Evolutionary conservation across 176 grass and related monocot species (phyloP).

Genomic region (Lolium multiflorum): DNA sequence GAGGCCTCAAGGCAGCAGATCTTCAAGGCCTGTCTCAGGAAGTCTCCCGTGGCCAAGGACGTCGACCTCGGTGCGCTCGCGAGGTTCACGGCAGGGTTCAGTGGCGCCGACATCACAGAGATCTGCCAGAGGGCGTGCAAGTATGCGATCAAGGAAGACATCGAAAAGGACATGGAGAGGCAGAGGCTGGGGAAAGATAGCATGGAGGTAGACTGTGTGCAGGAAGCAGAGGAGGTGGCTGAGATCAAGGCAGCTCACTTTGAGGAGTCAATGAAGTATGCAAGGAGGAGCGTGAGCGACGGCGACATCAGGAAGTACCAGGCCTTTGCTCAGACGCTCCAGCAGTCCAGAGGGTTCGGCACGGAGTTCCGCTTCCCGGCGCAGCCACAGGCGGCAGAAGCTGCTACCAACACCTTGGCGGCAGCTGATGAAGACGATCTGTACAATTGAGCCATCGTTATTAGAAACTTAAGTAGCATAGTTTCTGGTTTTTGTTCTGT

Average conservation of each 20-base stretch:
- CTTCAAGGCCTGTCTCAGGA: too few relatives aligned
- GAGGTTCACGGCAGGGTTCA: too few relatives aligned
- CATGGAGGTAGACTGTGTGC: constrained; percentile 43
- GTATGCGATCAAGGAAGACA: too few relatives aligned
- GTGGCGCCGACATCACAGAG: too few relatives aligned
- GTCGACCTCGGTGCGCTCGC: too few relatives aligned
- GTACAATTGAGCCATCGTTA: constrained; percentile 46
- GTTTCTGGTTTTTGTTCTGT: too few relatives aligned
- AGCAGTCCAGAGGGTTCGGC: constrained; percentile 67
- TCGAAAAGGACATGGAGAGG: neutral
- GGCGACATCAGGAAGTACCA: neutral
- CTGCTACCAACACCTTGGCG: neutral
- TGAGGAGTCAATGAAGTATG: constrained; percentile 66
- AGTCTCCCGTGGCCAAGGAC: too few relatives aligned
- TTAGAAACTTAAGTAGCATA: too few relatives aligned
- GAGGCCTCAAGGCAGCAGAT: too few relatives aligned
- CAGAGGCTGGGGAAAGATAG: neutral
- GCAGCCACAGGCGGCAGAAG: constrained; percentile 27
- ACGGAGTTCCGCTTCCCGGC: constrained; percentile 58
- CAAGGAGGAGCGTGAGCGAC: constrained; percentile 53
- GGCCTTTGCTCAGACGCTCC: constrained; percentile 51
- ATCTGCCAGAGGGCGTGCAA: too few relatives aligned
- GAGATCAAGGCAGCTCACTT: constrained; percentile 62
- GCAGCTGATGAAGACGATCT: constrained; percentile 56
- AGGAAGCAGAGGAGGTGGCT: constrained; percentile 33